These are phyloP conservation scores for Nicotiana benthamiana DNA, from an alignment of 257 asterid species.

Conservation along the genomic window DNA sequence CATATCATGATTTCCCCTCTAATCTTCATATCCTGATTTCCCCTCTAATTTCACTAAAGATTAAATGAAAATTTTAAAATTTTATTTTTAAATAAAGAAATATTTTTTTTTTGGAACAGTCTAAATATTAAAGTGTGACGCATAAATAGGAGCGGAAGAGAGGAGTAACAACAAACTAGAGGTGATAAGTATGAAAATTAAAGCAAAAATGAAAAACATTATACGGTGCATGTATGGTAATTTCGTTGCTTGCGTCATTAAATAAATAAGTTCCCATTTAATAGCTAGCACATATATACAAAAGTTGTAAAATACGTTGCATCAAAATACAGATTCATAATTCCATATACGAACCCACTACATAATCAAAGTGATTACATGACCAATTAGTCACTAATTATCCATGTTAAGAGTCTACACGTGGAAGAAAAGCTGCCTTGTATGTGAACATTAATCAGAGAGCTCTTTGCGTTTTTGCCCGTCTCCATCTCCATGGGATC, in stretches of 20 bases:
- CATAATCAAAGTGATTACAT: neutral
- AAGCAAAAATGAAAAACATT: no score
- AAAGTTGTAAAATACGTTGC: neutral
- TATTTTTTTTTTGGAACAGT: no score
- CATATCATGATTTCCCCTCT: no score
- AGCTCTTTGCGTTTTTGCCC: conserved; percentile 1
- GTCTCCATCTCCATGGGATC: conserved; percentile 45
- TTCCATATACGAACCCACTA: neutral
- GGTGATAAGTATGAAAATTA: no score
- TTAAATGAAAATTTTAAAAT: no score
- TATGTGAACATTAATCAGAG: neutral
- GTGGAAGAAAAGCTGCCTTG: neutral
- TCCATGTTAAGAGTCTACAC: neutral
- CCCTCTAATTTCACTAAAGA: no score
- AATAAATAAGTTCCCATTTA: neutral
- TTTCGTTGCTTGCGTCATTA: neutral
- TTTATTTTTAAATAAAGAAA: no score
- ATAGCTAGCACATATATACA: neutral
- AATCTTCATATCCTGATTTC: no score
- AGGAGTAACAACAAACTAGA: no score
- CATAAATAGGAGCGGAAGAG: no score
- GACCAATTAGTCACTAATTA: neutral
- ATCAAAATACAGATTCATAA: neutral
- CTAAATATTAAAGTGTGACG: no score
- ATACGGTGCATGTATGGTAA: neutral